phyloP scores from a whole-genome alignment of 2,329 filamentous ascomycete species.

The Colletotrichum destructivum region DNA sequence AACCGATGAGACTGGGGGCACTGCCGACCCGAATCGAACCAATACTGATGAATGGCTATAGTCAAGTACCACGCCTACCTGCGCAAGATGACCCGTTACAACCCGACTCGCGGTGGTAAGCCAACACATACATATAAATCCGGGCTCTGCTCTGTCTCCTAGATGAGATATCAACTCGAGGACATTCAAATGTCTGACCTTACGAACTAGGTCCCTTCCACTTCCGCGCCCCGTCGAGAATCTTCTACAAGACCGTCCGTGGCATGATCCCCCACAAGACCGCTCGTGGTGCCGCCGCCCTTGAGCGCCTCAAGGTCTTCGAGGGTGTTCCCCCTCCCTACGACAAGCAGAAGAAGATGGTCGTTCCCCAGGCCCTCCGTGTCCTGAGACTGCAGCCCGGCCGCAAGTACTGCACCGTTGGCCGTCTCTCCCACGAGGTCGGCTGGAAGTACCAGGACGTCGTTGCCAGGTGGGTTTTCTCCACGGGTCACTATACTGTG shows the following conservation, averaged over 20 bases:
- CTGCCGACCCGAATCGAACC: constrained; percentile 1
- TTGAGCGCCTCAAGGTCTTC: constrained; percentile 99
- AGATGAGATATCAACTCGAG: constrained; percentile 40
- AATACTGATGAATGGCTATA: constrained; percentile 71
- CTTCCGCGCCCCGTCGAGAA: constrained; percentile 98
- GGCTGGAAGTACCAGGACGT: constrained; percentile 99
- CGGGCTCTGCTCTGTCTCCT: constrained; percentile 31
- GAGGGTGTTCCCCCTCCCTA: constrained; percentile 99
- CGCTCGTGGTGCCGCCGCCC: constrained; percentile 92
- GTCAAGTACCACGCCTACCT: constrained; percentile 99
- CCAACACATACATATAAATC: constrained; percentile 45
- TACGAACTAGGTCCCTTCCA: constrained; percentile 89
- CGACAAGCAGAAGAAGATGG: constrained; percentile 99
- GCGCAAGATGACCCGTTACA: constrained; percentile 99
- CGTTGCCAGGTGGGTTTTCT: constrained; percentile 86
- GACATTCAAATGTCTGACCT: constrained; percentile 51
- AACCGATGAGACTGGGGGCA: not conserved
- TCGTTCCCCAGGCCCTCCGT: constrained; percentile 97
- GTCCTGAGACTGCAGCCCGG: constrained; percentile 97
- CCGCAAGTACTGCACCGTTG: constrained; percentile 99
- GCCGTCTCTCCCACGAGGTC: constrained; percentile 97
- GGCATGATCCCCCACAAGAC: constrained; percentile 99
- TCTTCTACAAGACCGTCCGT: constrained; percentile 99
- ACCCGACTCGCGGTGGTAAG: constrained; percentile 98
- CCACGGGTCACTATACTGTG: not conserved